Evolutionary conservation across 352 stramenopile species (phyloP), one percentile per base, ranked within the genome.

Genomic region (Thalassiosira exigua): DNA sequence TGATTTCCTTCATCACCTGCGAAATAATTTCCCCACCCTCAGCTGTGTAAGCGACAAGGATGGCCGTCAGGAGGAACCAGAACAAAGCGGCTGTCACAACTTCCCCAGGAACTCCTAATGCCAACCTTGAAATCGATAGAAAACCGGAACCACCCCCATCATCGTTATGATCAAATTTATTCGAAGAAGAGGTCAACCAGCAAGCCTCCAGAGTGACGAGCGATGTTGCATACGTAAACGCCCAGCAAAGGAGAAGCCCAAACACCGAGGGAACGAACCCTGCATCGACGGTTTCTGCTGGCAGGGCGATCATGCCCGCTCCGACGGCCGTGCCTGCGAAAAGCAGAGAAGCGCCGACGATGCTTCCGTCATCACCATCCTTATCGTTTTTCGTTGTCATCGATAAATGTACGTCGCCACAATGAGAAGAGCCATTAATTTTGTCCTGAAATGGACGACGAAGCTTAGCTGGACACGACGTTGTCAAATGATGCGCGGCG

Each of bases 41-140:
- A 5, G 84, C 82, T 42, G 83, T 88, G 54, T 93, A 93, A 0
- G 88, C 88, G 19, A 93, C 88, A 19, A 92, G 66, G 33, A 93
- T 83, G 17, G 88, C 69, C 24, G 90, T 92, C 26, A 92, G 69
- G n/a, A 93, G 82, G 51, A 93, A 92, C 68, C 85, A 88, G 79
- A 91, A 93, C 32, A 88, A 69, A 3, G 68, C 32, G n/a, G 84
- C 88, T 5, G 88, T 86, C 39, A 89, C 41, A 5, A 80, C 41
- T 56, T 86, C 81, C 21, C 81, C 76, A 27, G 54, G 41, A 12
- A 69, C 11, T 29, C 82, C 82, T 4, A 87, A 46, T 32, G 73
- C 42, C 50, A 50, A 64, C 56, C 44, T 41, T 29, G 78, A 73
- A 50, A 84, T 84, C 27, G 79, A 84, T 3, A 89, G 42, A 48